phyloP scores from a whole-genome alignment of 1,284 basidiomycete genomes.

The Macrocystidia cucumis region DNA sequence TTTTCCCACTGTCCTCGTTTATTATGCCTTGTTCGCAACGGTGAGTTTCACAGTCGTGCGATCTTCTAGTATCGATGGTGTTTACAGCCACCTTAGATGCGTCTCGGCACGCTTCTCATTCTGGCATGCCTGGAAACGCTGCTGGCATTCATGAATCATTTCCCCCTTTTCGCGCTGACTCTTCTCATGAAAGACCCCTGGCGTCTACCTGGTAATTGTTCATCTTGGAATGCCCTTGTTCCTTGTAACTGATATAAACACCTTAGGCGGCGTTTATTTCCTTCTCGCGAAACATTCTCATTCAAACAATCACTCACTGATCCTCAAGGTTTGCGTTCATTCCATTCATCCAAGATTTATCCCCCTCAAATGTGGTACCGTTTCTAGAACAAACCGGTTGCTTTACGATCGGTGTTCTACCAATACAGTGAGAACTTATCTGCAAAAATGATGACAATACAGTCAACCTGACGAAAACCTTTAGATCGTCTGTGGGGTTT shows the following conservation, averaged over 20 bases:
- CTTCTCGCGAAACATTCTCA: conserved; percentile 3
- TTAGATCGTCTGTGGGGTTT: conserved; percentile 35
- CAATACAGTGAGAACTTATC: conserved; percentile 33
- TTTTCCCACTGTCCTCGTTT: conserved; percentile 84
- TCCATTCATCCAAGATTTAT: too few species aligned
- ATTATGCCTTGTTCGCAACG: conserved; percentile 76
- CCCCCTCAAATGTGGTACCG: too few species aligned
- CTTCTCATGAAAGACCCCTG: conserved; percentile 81
- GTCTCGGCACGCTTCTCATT: conserved; percentile 48
- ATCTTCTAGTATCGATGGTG: neutral
- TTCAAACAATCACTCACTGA: conserved; percentile 5
- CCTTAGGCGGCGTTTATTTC: conserved; percentile 29
- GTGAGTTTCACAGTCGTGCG: conserved; percentile 32
- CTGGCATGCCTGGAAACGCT: conserved; percentile 58
- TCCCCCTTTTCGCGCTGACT: conserved; percentile 87
- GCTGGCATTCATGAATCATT: conserved; percentile 79
- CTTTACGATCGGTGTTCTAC: conserved; percentile 35
- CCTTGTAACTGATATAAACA: neutral
- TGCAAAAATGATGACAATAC: neutral
- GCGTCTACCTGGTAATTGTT: conserved; percentile 79
- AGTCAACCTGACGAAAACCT: too few species aligned
- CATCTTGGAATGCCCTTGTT: conserved; percentile 7
- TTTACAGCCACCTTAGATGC: conserved; percentile 37
- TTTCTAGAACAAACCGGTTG: conserved; percentile 33
- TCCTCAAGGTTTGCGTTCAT: too few species aligned